Conservation (phyloP, 2,329 filamentous ascomycete genomes). For the Ophiocordyceps camponoti-saundersi region DNA sequence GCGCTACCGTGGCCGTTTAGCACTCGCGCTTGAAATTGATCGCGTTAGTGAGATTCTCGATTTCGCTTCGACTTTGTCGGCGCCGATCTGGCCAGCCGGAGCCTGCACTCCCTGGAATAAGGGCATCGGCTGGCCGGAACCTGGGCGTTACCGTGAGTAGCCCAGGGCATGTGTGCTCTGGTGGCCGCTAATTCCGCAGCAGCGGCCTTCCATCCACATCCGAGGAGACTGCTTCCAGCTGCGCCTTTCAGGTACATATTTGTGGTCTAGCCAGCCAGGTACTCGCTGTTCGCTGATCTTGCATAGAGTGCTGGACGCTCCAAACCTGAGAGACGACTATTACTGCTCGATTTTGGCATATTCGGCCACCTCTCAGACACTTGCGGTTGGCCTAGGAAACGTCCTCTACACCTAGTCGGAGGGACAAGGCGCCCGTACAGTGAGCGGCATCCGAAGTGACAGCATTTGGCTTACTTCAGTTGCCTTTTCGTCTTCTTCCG, state of each 20-base stretch:
- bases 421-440: slow-evolving; percentile 39
- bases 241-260: slow-evolving; percentile 55
- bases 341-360: slow-evolving; percentile 90
- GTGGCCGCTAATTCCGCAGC: slow-evolving; percentile 8
- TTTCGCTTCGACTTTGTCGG: slow-evolving; percentile 17
- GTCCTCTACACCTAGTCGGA: slow-evolving; percentile 86
- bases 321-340: slow-evolving; percentile 80
- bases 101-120: background rate
- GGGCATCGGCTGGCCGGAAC: too few relatives aligned
- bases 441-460: slow-evolving; percentile 12
- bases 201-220: slow-evolving; percentile 1
- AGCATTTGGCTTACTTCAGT: slow-evolving; percentile 57
- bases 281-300: background rate
- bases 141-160: too few relatives aligned
- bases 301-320: slow-evolving; percentile 65
- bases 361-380: slow-evolving; percentile 51
- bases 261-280: background rate
- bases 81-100: background rate
- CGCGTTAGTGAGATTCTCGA: slow-evolving; percentile 48
- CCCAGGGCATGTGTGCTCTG: too few relatives aligned
- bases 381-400: slow-evolving; percentile 70
- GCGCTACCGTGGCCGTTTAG: slow-evolving; percentile 58
- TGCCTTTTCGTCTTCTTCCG: slow-evolving; percentile 71
- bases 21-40: slow-evolving; percentile 67
- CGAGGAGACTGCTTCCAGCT: slow-evolving; percentile 37